phyloP scores from a whole-genome alignment of 805 yeast species.

The Yamadazyma phyllophila region DNA sequence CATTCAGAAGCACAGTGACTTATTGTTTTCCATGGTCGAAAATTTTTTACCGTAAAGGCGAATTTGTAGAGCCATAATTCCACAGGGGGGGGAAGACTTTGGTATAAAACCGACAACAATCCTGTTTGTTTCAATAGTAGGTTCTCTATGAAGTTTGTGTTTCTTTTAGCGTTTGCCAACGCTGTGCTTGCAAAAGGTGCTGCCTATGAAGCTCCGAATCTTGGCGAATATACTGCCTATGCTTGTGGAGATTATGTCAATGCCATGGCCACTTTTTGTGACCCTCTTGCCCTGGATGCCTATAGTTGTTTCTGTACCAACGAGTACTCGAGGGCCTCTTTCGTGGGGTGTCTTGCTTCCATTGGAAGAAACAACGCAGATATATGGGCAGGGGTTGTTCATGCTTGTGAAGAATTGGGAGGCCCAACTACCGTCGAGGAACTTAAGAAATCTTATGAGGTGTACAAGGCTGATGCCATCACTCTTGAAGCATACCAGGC shows the following conservation, averaged over 20 bases:
- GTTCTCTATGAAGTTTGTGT: background rate
- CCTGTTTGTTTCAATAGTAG: background rate
- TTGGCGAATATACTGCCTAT: background rate
- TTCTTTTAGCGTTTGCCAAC: background rate
- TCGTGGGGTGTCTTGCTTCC: slow-evolving; percentile 26
- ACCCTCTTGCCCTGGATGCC: background rate
- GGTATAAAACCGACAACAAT: background rate
- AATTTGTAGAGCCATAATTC: no score
- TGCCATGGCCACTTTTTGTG: slow-evolving; percentile 11
- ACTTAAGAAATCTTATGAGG: slow-evolving; percentile 13
- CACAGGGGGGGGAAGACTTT: no score
- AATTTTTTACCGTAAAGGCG: no score
- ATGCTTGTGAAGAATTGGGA: slow-evolving; percentile 18
- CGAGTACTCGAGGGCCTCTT: slow-evolving; percentile 26
- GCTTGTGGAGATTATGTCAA: slow-evolving; percentile 1
- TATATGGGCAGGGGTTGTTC: slow-evolving; percentile 10
- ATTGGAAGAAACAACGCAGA: slow-evolving; percentile 10
- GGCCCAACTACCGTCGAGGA: slow-evolving; percentile 18
- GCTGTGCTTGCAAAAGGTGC: background rate
- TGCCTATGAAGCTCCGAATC: background rate
- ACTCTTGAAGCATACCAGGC: slow-evolving; percentile 16
- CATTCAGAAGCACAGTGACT: no score
- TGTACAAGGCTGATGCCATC: slow-evolving; percentile 18
- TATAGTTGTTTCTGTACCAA: slow-evolving; percentile 24
- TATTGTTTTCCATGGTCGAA: no score